Base-by-base conservation (phyloP, 1,284 basidiomycete genomes). In the Omphalotus olearius region DNA sequence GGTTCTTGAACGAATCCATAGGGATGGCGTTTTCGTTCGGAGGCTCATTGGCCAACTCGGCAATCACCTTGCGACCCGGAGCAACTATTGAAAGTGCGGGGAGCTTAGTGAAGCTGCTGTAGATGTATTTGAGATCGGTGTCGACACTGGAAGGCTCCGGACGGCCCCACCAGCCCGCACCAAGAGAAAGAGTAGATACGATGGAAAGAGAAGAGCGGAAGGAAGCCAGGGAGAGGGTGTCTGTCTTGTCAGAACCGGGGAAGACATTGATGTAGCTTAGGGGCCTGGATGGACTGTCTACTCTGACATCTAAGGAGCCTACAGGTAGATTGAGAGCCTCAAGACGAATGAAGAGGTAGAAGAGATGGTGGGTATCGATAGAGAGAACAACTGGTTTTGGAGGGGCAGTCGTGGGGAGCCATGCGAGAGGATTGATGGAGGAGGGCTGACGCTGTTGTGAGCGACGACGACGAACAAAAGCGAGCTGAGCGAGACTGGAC, bases 271-370 rank as follows among this genome's bases (percentile, higher is more conserved):
- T 74, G 61, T 86, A 89, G 65, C 76, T 85, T 73, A 87, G 83
- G 16, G 88, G 88, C 20, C 85, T 78, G 35, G 84, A 83, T 10
- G 86, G 83, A 56, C 72, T 78, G 60, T 86, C 78, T 50, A 91
- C 72, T 38, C 76, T 78, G 55, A 89, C 80, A 64, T 96, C 93
- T 52, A 96, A 76, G n/a, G 85, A 80, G 47, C 92, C 93, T 33
- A 90, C 77, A 46, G 81, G 70, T 51, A 91, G 71, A 13, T 83
- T 85, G 33, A 91, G 68, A 2, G 81, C 90, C 66, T 96, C 92
- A 58, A 94, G 78, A 42, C 91, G 86, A 69, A 94, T 86, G 51
- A 96, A 78, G 57, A 93, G 69, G 67, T 94, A 96, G 76, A 89
- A 92, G 10, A 96, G 79, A 60, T 88, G 91, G 65, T 93, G 89